Base-by-base conservation (phyloP, 208 protist genomes). In the Leishmania gerbilli region DNA sequence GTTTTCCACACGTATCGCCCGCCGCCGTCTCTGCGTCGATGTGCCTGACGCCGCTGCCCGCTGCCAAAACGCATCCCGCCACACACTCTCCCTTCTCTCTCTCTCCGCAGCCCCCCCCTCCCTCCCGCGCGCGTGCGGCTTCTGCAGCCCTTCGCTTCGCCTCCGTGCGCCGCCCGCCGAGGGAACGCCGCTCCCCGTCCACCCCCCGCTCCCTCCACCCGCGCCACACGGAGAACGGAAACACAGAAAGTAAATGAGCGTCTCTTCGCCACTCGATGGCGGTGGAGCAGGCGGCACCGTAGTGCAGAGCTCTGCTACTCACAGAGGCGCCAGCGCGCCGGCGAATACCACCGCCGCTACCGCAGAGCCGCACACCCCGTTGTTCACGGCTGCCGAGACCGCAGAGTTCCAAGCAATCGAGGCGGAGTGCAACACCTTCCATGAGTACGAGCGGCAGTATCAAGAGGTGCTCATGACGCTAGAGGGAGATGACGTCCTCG, bases 381-480 rank as follows among this genome's bases (percentile, higher is more conserved):
- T 87, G 65, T 89, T 93, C 56, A 74, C 69, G 21, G 53, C 76
- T 3, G 80, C 88, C 47, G 93, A 95, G 37, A 64, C 81, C 62
- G 76, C 75, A 34, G 71, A 83, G 53, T 95, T 96, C 79, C 79
- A 90, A 0, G 55, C 80, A 45, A 94, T 98, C 56, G 81, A 89
- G 37, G 62, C 62, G 34, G 89, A 96, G 69, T 91, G 90, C 77
- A 81, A 77, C n/a, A 88, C 90, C 71, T 99, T 99, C 80, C 91
- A 95, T 27, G 88, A 96, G 71, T 96, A 99, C 65, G 98, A 99
- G 88, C 87, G 92, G 45, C 92, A 99, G 81, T 99, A 99, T 85
- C 96, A 99, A 82, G 94, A 98, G 84, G 94, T 98, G 81, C 86
- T 99, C 53, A 91, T 96, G 87, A 92, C 99, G 60, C 86, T 99